phyloP scores from a whole-genome alignment of 352 stramenopile species.

The Thraustochytrium striatum region DNA sequence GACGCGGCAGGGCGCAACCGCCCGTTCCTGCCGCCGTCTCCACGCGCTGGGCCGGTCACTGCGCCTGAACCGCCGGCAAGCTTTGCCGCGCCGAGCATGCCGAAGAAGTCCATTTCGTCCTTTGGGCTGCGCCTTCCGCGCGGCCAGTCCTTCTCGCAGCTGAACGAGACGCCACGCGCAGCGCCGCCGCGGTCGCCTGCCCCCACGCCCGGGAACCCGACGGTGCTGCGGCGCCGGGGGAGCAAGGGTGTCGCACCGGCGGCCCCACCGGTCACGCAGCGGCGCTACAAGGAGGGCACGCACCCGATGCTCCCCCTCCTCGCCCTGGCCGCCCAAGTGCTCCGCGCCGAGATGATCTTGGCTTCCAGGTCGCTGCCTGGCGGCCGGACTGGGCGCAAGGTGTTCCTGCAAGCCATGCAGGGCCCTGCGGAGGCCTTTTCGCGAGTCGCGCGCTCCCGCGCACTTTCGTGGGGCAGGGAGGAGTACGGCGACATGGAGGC shows the following conservation, averaged over 20 bases:
- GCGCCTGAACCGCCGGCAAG: too few species aligned
- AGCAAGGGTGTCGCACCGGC: not conserved
- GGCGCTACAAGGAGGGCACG: not conserved
- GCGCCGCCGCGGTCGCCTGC: not conserved
- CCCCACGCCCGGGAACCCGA: not conserved
- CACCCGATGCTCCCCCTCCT: conserved; percentile 28
- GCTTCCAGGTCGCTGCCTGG: not conserved
- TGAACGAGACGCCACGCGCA: not conserved
- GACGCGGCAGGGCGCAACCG: too few species aligned
- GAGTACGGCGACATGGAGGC: not conserved
- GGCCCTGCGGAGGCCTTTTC: conserved; percentile 9
- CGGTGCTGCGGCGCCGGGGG: too few species aligned
- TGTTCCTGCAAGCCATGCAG: conserved; percentile 35
- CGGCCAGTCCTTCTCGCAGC: not conserved
- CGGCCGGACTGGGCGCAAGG: not conserved
- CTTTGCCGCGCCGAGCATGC: too few species aligned
- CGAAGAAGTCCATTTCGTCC: not conserved
- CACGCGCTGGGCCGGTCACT: too few species aligned
- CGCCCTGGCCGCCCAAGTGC: not conserved
- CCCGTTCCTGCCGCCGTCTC: too few species aligned
- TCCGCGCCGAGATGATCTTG: conserved; percentile 14
- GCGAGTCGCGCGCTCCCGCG: not conserved
- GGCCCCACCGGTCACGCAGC: not conserved
- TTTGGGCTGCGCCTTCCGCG: not conserved
- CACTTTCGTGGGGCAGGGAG: not conserved